These are phyloP conservation scores for Aegilops sharonensis DNA, from an alignment of 176 grass and related monocot genomes.

Conservation along the genomic window DNA sequence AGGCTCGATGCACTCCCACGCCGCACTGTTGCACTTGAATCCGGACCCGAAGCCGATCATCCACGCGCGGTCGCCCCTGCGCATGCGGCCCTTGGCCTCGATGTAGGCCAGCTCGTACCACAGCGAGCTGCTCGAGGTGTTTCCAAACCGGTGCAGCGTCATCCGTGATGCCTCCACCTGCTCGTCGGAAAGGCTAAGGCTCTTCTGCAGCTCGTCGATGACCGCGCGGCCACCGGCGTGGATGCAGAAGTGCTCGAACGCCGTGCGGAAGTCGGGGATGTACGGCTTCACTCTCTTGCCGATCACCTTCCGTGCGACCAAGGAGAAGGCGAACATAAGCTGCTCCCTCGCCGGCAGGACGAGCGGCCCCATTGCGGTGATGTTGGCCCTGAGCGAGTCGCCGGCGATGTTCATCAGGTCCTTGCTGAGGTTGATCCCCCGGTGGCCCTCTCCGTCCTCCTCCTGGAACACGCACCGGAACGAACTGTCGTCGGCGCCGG, in stretches of 20 bases:
- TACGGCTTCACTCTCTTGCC: constrained; percentile 23
- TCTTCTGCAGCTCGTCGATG: constrained; percentile 85
- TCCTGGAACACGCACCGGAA: no score
- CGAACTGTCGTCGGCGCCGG: no score
- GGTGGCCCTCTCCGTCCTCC: no score
- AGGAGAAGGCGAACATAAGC: no score
- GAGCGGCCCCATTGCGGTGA: no score
- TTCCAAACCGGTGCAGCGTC: constrained; percentile 71
- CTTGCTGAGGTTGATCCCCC: no score
- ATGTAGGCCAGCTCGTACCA: constrained; percentile 89
- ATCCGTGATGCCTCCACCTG: constrained; percentile 76
- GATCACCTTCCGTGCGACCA: no score
- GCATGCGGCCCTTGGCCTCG: constrained; percentile 66
- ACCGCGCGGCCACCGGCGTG: constrained; percentile 81
- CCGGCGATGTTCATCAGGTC: no score
- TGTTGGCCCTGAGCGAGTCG: no score
- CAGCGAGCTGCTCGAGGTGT: constrained; percentile 75
- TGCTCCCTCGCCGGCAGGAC: no score
- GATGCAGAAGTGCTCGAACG: constrained; percentile 95
- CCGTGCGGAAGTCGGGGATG: constrained; percentile 55
- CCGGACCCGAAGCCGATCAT: constrained; percentile 81
- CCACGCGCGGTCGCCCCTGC: constrained; percentile 59
- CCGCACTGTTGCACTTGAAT: constrained; percentile 66
- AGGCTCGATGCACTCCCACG: no score
- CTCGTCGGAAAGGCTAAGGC: constrained; percentile 47